phyloP scores from a whole-genome alignment of 495 filamentous ascomycete species.

The Bryoglossum gracile region DNA sequence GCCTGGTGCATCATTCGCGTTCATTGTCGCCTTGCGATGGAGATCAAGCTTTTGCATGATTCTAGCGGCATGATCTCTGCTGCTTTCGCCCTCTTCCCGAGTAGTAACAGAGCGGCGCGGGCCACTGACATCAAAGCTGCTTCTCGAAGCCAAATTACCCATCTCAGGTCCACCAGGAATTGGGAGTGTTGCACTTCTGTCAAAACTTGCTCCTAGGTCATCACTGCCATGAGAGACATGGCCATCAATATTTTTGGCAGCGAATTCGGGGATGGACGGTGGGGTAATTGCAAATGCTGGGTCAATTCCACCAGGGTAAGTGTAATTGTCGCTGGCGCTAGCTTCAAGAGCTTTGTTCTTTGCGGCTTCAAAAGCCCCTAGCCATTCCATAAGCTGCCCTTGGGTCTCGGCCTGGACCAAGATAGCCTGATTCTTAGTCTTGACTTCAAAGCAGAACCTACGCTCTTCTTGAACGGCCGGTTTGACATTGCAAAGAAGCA shows the following conservation, averaged over 20 bases:
- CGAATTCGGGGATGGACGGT: conserved; percentile 81
- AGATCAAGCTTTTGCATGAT: conserved; percentile 91
- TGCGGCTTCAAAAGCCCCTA: conserved; percentile 82
- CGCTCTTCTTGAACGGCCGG: conserved; percentile 89
- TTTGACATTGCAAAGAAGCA: conserved; percentile 85
- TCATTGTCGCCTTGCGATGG: conserved; percentile 62
- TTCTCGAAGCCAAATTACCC: conserved; percentile 43
- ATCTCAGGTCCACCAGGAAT: conserved; percentile 57
- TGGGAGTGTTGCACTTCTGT: conserved; percentile 59
- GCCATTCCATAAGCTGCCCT: conserved; percentile 81
- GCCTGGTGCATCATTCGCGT: conserved; percentile 21
- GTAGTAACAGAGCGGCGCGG: conserved; percentile 42
- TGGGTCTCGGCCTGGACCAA: conserved; percentile 92
- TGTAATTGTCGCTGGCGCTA: conserved; percentile 50
- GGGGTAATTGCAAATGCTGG: conserved; percentile 90
- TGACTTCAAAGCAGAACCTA: conserved; percentile 96
- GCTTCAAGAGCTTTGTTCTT: conserved; percentile 85
- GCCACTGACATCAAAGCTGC: conserved; percentile 63
- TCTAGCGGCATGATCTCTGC: conserved; percentile 71
- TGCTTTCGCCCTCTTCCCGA: conserved; percentile 54
- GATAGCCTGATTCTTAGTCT: conserved; percentile 89
- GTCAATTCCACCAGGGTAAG: conserved; percentile 56
- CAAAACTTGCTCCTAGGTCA: conserved; percentile 38
- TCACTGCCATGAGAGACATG: conserved; percentile 53
- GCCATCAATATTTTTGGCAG: conserved; percentile 64